phyloP scores from a whole-genome alignment of 164 flowering plant genomes.

The Amborella trichopoda region DNA sequence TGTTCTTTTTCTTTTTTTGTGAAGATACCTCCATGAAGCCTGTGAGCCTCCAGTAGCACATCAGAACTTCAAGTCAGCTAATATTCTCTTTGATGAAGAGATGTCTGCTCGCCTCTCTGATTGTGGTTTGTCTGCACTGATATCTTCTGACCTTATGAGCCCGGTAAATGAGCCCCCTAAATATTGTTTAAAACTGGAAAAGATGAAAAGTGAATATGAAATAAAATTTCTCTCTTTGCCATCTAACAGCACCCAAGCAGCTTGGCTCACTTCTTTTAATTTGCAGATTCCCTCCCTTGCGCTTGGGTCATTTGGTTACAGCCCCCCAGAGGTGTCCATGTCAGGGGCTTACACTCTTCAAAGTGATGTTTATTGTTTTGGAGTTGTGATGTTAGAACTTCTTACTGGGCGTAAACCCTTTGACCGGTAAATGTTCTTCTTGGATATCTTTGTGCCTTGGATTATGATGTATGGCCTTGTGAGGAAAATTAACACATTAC shows the following conservation, averaged over 20 bases:
- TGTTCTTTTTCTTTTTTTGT: neutral
- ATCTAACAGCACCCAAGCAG: neutral
- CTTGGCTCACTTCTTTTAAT: too few relatives aligned
- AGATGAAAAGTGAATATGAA: neutral
- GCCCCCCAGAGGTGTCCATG: constrained; percentile 75
- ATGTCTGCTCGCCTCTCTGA: constrained; percentile 64
- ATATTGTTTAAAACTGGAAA: too few relatives aligned
- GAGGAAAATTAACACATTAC: too few relatives aligned
- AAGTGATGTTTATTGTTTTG: constrained; percentile 97
- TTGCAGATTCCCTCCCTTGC: neutral
- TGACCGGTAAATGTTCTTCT: constrained; percentile 88
- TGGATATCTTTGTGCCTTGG: too few relatives aligned
- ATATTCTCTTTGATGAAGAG: constrained; percentile 85
- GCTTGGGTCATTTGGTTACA: constrained; percentile 41
- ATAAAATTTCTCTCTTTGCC: neutral
- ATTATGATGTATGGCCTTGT: too few relatives aligned
- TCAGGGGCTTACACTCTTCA: constrained; percentile 58
- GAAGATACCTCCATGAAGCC: constrained; percentile 85
- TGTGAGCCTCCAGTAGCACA: constrained; percentile 82
- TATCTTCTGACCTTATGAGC: constrained; percentile 57
- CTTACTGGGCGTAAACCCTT: constrained; percentile 77
- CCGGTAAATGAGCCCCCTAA: constrained; percentile 68
- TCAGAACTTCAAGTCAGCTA: constrained; percentile 74
- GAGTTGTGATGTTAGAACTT: constrained; percentile 92
- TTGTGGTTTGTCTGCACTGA: constrained; percentile 78